Evolutionary conservation across 495 filamentous ascomycete genomes (phyloP).

Genomic region (Daldinia loculata): DNA sequence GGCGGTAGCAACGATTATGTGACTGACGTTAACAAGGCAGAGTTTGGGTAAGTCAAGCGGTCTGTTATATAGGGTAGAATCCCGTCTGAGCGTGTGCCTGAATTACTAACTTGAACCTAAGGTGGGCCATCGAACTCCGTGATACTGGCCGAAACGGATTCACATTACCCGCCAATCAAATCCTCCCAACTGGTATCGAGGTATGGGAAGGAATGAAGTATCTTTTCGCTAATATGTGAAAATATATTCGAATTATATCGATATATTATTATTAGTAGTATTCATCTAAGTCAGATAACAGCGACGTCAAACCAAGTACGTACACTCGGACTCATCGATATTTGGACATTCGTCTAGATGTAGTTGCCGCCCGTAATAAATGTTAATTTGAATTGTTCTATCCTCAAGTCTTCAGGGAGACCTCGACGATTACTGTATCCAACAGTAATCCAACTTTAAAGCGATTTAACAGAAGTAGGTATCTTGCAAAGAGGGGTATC

Average conservation of each 20-base stretch:
- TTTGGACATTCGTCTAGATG: not conserved
- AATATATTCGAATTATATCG: not conserved
- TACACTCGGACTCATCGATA: not conserved
- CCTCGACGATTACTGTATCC: not conserved
- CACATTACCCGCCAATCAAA: constrained; percentile 64
- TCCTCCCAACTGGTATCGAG: constrained; percentile 60
- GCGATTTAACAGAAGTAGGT: not conserved
- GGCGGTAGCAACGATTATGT: constrained; percentile 66
- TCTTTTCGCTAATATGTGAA: constrained; percentile 58
- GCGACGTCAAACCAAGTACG: not conserved
- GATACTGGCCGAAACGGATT: constrained; percentile 60
- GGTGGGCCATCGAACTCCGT: constrained; percentile 65
- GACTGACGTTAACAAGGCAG: constrained; percentile 57
- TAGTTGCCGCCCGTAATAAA: not conserved
- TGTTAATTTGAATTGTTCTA: not conserved
- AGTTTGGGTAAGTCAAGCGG: constrained; percentile 50
- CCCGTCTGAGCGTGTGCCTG: too few species aligned
- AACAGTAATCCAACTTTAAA: not conserved
- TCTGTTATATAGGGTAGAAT: not conserved
- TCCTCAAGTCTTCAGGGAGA: not conserved
- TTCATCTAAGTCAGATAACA: not conserved
- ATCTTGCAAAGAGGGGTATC: not conserved
- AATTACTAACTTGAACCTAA: constrained; percentile 14
- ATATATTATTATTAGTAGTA: too few species aligned
- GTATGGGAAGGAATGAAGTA: constrained; percentile 64